Percentiles rank a stretch among this genome's conserved stretches.
These are phyloP conservation scores for Stagonosporopsis cucurbitacearum DNA, from an alignment of 2,329 filamentous ascomycete genomes.

Conservation along the genomic window DNA sequence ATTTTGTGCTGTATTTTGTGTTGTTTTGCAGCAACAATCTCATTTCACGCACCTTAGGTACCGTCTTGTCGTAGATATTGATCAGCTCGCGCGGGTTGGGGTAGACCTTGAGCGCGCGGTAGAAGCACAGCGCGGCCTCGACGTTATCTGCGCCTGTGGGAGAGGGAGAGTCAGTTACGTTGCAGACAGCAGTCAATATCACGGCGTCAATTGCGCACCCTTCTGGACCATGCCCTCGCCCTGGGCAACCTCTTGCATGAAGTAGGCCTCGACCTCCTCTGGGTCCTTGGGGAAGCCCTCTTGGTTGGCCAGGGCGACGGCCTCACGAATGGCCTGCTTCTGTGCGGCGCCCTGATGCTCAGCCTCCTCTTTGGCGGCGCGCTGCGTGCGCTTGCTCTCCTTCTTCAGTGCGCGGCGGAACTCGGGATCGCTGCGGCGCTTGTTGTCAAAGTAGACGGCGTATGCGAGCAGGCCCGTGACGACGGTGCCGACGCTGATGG, in stretches of 20 bases:
- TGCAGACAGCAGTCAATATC: too few relatives aligned
- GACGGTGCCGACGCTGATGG: slow-evolving; percentile 64
- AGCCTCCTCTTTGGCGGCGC: slow-evolving; percentile 74
- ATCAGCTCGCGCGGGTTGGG: slow-evolving; percentile 92
- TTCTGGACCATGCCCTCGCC: slow-evolving; percentile 85
- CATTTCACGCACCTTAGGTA: slow-evolving; percentile 85
- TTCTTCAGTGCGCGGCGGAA: slow-evolving; percentile 71
- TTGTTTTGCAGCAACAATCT: too few relatives aligned
- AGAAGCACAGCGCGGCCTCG: slow-evolving; percentile 93
- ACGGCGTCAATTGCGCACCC: slow-evolving; percentile 61
- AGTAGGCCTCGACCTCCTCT: slow-evolving; percentile 94
- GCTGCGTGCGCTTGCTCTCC: slow-evolving; percentile 75
- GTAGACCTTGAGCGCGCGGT: slow-evolving; percentile 98
- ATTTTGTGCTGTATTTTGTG: too few relatives aligned
- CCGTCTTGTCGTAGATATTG: slow-evolving; percentile 97
- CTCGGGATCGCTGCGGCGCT: slow-evolving; percentile 66
- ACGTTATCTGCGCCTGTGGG: slow-evolving; percentile 69
- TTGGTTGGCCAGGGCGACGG: slow-evolving; percentile 81
- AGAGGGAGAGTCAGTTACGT: too few relatives aligned
- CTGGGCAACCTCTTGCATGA: slow-evolving; percentile 91
- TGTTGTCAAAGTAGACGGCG: slow-evolving; percentile 71
- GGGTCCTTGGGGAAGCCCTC: slow-evolving; percentile 90
- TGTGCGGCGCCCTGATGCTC: slow-evolving; percentile 70
- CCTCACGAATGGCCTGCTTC: slow-evolving; percentile 74
- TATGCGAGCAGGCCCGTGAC: slow-evolving; percentile 67